Percentiles rank a stretch among this genome's conserved stretches.
These are phyloP conservation scores for Xerocomus minutiporus DNA, from an alignment of 1,284 basidiomycete species.

Conservation along the genomic window DNA sequence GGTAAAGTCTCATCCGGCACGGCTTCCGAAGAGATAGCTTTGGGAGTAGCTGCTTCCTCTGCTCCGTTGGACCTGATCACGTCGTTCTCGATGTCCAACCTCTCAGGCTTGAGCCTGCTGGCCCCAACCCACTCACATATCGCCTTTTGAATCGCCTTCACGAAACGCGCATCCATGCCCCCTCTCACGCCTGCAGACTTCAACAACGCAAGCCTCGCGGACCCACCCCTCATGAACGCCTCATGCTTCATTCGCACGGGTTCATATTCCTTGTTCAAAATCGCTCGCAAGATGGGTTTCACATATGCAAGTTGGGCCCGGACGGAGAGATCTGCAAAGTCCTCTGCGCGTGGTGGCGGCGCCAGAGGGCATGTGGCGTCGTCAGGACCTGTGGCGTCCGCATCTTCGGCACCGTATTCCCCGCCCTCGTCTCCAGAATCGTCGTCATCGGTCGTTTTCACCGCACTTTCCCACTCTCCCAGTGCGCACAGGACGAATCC, in stretches of 20 bases:
- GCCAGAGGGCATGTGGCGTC: slow-evolving; percentile 36
- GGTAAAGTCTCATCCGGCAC: background rate
- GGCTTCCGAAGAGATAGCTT: background rate
- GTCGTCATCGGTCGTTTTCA: slow-evolving; percentile 42
- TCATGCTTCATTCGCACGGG: slow-evolving; percentile 49
- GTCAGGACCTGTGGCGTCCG: slow-evolving; percentile 1
- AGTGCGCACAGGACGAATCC: slow-evolving; percentile 58
- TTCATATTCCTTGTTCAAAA: slow-evolving; percentile 50
- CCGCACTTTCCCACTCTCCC: slow-evolving; percentile 49
- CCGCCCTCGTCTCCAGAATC: slow-evolving; percentile 45
- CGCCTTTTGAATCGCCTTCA: slow-evolving; percentile 43
- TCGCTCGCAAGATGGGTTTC: slow-evolving; percentile 55
- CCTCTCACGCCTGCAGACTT: slow-evolving; percentile 50
- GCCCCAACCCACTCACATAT: slow-evolving; percentile 53
- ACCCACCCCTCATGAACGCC: slow-evolving; percentile 56
- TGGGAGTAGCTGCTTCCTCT: background rate
- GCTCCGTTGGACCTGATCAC: background rate
- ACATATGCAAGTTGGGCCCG: slow-evolving; percentile 58
- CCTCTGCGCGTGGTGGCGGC: slow-evolving; percentile 37
- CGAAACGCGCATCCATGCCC: slow-evolving; percentile 47
- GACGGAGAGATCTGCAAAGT: slow-evolving; percentile 48
- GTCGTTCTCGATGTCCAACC: slow-evolving; percentile 3
- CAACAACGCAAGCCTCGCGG: slow-evolving; percentile 40
- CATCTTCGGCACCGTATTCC: slow-evolving; percentile 35
- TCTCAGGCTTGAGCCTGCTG: slow-evolving; percentile 28